Evolutionary conservation across 352 stramenopile species (phyloP), one percentile per base, ranked within the genome.

Genomic region (Globisporangium polare): DNA sequence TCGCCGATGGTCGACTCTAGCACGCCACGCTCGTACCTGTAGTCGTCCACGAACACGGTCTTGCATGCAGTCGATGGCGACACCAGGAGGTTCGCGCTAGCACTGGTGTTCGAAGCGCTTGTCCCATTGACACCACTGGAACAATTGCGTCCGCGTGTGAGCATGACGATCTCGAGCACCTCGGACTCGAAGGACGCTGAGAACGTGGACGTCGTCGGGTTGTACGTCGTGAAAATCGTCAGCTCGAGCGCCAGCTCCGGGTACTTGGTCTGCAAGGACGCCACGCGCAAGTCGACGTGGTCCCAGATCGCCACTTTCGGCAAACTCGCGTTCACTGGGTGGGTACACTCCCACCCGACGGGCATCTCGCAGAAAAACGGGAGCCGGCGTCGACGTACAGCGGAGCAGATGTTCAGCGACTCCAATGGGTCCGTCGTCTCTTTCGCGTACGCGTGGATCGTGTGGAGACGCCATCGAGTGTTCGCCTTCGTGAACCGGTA

Each of bases 31-130:
- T 86, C 75, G 31, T 86, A 89, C 13, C 77, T 68, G 29, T 77
- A 80, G 52, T 87, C 77, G 43, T 87, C 77, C 8, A 87, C 15
- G 26, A 87, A 80, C 3, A 84, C 52, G 0, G 74, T 80, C 7
- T 31, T 39, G 41, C 75, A 73, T 39, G 22, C 10, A 1, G 29
- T 22, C 5, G 22, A 13, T 31, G 26, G n/a, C 13, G 10, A 15
- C 17, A 39, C 17, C 15, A 37, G 18, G 18, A 46, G n/a, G 15
- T 17, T 53, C 5, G 8, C 20, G 7, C 26, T 53, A 1, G 26
- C 22, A 15, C 26, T 53, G 47, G 26, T 17, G 9, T 39, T 39
- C 12, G 12, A 39, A 5, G 33, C 33, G 33, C 33, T 39, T 39
- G 33, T 53, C 18, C 3, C 24, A 37, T 53, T 53, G 47, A 9